Evolutionary conservation across 2,329 filamentous ascomycete genomes (phyloP), one percentile per base, ranked within the genome.

Genomic region (Teratosphaeria gauchensis): DNA sequence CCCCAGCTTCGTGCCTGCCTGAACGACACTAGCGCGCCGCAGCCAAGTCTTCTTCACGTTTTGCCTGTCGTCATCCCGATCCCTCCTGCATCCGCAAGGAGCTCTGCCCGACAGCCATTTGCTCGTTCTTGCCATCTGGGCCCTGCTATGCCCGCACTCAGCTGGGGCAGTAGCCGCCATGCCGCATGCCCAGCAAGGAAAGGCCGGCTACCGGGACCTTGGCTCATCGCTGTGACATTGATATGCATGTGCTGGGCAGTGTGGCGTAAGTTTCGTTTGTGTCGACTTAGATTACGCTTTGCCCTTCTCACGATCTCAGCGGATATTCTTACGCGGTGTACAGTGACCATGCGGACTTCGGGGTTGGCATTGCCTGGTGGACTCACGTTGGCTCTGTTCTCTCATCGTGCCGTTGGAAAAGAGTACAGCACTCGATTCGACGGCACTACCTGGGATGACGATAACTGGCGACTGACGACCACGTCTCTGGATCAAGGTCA

Each of bases 371-470:
- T 48, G 9, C 42, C 42, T 19, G 1, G n/a, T 48, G 42, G 42
- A n/a, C 42, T 48, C n/a, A 21, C 19, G n/a, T 19, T 48, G 42
- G 42, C 19, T 19, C n/a, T 53, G 21, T 31, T 31, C 12, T 51
- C 54, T 1, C 21, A 42, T 21, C 24, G 16, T 12, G 48, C 56
- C 4, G 56, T 62, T 14, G 64, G 61, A 9, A 64, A 53, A 0
- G 57, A 75, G 9, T 82, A 82, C 63, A 59, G 75, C 12, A 82
- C 80, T 0, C 74, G 73, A 51, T 83, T 82, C 64, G 65, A 73
- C 4, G 74, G 77, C 51, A 81, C 84, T 19, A 79, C 78, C 2
- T 86, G 82, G 82, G 80, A 85, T 67, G 78, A 84, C 60, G 74
- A 77, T 24, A 78, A 79, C 46, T 86, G 83, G 83, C 70, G 75